These are phyloP conservation scores for Cryphonectria japonica DNA, from an alignment of 2,329 filamentous ascomycete genomes.

Conservation along the genomic window DNA sequence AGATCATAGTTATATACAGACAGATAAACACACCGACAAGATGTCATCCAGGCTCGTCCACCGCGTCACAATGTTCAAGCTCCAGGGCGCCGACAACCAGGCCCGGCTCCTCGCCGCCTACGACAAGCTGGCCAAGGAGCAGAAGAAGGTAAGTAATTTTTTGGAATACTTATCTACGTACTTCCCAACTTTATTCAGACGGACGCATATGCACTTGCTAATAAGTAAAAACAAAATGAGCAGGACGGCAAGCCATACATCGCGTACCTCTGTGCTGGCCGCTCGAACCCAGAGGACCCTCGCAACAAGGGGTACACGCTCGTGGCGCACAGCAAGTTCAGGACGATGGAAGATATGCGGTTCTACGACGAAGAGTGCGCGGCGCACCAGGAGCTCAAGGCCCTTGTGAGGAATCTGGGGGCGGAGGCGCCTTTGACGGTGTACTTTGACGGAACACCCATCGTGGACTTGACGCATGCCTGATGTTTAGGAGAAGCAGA, in stretches of 20 bases:
- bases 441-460: constrained; percentile 40
- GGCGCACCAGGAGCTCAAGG: constrained; percentile 49
- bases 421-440: constrained; percentile 45
- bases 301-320: constrained; percentile 69
- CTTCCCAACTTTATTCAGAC: background rate
- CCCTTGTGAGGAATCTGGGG: constrained; percentile 37
- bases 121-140: constrained; percentile 43
- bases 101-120: constrained; percentile 51
- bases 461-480: constrained; percentile 20
- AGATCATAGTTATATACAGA: background rate
- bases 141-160: constrained; percentile 45
- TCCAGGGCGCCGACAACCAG: constrained; percentile 49
- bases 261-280: constrained; percentile 56
- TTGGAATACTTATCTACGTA: background rate
- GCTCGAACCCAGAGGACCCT: constrained; percentile 57
- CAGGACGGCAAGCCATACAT: constrained; percentile 76
- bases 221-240: background rate
- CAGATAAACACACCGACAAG: background rate
- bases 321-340: constrained; percentile 65
- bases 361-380: constrained; percentile 65
- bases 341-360: constrained; percentile 67
- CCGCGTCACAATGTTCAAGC: constrained; percentile 59
- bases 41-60: constrained; percentile 49
- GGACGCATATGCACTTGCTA: background rate
- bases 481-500: background rate